A percentile compares a stretch with the other conserved stretches of the same genome.
Conservation (phyloP, 2,329 filamentous ascomycete genomes). For the Hypoxylon sp. region DNA sequence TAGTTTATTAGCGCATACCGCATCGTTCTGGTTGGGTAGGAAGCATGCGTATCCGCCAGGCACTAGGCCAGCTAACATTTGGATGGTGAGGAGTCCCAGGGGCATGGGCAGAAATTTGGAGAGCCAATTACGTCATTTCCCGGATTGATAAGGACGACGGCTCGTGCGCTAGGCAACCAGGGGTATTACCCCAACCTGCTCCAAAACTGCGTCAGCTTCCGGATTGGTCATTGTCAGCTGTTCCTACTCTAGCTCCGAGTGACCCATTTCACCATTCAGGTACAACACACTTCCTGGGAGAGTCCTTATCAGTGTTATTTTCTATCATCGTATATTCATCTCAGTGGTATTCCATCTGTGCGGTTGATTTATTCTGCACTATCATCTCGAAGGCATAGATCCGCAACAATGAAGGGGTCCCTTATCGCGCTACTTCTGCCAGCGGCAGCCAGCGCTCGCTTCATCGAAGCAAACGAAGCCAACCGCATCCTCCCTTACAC, state of each 20-base stretch:
- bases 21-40: not conserved
- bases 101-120: not conserved
- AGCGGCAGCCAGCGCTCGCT: constrained; percentile 65
- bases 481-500: constrained; percentile 64
- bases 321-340: constrained; percentile 7
- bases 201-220: constrained; percentile 23
- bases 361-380: not conserved
- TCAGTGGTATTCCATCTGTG: constrained; percentile 9
- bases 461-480: constrained; percentile 65
- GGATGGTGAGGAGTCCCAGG: not conserved
- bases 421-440: constrained; percentile 68
- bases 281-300: constrained; percentile 8
- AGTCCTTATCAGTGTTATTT: constrained; percentile 3
- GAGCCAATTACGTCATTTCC: constrained; percentile 30
- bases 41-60: not conserved
- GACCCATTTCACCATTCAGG: constrained; percentile 17
- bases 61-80: not conserved
- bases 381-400: constrained; percentile 1
- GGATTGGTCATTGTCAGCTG: constrained; percentile 35
- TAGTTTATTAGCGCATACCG: not conserved
- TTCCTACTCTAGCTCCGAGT: constrained; percentile 19
- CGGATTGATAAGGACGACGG: constrained; percentile 19
- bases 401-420: constrained; percentile 58
- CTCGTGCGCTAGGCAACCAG: constrained; percentile 26
- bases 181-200: constrained; percentile 8